Evolutionary conservation across 2,329 filamentous ascomycete species (phyloP).

Genomic region (Aspergillus sp.): DNA sequence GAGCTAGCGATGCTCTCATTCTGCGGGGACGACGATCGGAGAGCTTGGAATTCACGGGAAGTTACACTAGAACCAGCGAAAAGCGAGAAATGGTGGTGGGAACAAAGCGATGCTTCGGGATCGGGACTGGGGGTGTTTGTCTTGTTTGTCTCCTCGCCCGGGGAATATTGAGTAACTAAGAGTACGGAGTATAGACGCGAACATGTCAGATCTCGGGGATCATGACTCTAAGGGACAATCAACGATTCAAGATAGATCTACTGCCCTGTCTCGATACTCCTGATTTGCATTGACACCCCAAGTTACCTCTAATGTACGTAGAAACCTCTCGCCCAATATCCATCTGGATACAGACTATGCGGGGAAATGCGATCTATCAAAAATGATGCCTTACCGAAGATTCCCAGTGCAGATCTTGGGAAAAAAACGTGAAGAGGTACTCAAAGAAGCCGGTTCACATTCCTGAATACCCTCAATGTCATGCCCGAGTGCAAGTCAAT

Average conservation of each 20-base stretch:
- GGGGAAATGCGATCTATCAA: constrained; percentile 9
- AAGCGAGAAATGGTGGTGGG: neutral
- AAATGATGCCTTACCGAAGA: constrained; percentile 4
- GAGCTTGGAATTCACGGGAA: neutral
- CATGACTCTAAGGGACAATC: neutral
- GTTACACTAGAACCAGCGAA: neutral
- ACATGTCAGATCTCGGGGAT: neutral
- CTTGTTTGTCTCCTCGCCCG: neutral
- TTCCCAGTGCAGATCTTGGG: neutral
- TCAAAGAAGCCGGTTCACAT: neutral
- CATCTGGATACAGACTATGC: constrained; percentile 1
- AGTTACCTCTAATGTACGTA: neutral
- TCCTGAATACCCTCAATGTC: neutral
- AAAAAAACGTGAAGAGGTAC: neutral
- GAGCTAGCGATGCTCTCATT: constrained; percentile 4
- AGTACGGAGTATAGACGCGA: neutral
- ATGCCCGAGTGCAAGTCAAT: neutral
- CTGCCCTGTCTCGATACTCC: too few relatives aligned
- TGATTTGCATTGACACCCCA: neutral
- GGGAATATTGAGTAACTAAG: neutral
- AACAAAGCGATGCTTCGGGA: neutral
- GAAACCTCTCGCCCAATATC: neutral
- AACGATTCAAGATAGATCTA: too few relatives aligned
- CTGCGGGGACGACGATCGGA: constrained; percentile 1
- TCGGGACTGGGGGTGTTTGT: neutral